A percentile compares a stretch with the other conserved stretches of the same genome.
These are phyloP conservation scores for Hyaloscypha hepaticicola DNA, from an alignment of 495 filamentous ascomycete genomes.

Conservation along the genomic window DNA sequence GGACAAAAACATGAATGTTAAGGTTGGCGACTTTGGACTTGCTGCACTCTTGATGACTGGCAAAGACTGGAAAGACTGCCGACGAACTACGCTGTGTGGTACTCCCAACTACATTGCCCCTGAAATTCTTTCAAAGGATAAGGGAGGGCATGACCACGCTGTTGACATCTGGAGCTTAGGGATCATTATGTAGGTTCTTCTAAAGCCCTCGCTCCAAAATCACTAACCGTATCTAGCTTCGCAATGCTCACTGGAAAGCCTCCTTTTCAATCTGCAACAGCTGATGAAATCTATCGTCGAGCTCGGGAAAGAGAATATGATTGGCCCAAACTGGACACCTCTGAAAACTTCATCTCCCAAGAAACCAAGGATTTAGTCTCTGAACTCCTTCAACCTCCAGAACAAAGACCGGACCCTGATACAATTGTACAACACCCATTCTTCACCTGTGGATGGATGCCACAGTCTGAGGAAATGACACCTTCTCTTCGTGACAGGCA, in stretches of 20 bases:
- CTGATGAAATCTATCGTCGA: slow-evolving; percentile 82
- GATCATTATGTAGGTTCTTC: slow-evolving; percentile 76
- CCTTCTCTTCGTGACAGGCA: slow-evolving; percentile 47
- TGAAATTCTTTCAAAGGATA: slow-evolving; percentile 84
- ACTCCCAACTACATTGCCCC: slow-evolving; percentile 99
- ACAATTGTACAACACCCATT: slow-evolving; percentile 80
- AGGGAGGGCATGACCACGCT: slow-evolving; percentile 80
- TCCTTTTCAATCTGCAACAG: slow-evolving; percentile 82
- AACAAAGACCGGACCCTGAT: slow-evolving; percentile 73
- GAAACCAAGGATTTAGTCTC: slow-evolving; percentile 79
- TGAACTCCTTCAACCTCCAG: slow-evolving; percentile 70
- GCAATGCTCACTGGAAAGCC: slow-evolving; percentile 89
- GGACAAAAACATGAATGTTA: slow-evolving; percentile 94
- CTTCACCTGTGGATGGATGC: slow-evolving; percentile 66
- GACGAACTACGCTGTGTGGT: slow-evolving; percentile 89
- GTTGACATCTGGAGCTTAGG: slow-evolving; percentile 98
- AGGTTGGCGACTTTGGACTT: slow-evolving; percentile 95
- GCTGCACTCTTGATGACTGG: slow-evolving; percentile 89
- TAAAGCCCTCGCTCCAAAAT: not conserved
- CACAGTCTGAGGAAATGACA: slow-evolving; percentile 48
- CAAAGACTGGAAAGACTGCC: slow-evolving; percentile 70
- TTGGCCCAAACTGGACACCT: slow-evolving; percentile 61
- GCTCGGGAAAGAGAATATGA: slow-evolving; percentile 70
- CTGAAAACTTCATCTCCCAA: slow-evolving; percentile 46
- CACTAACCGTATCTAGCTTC: slow-evolving; percentile 51